Conservation (phyloP, 163 green algal genomes). For the Chloroidium sp. region DNA sequence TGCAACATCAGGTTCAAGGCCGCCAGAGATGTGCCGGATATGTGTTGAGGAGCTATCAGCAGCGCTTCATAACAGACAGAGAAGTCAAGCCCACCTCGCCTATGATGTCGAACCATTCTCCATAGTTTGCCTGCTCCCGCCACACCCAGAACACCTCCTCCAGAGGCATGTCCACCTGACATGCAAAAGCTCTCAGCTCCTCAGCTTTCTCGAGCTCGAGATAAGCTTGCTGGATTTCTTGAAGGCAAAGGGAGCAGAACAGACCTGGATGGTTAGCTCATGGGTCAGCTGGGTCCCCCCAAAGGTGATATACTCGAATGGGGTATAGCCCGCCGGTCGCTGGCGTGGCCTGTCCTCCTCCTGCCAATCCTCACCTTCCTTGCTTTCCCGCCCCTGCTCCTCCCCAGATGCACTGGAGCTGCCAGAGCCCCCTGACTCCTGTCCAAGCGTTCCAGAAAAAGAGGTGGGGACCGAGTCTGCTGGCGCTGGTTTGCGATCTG, state of each 20-base stretch:
- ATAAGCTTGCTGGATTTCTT: no score
- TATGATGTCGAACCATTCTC: slow-evolving; percentile 21
- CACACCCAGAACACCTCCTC: slow-evolving; percentile 31
- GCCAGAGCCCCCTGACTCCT: no score
- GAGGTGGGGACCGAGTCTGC: no score
- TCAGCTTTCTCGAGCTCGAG: no score
- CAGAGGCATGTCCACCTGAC: slow-evolving; percentile 25
- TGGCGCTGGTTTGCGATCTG: no score
- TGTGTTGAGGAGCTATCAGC: neutral
- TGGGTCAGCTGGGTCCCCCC: slow-evolving; percentile 25
- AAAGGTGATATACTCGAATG: slow-evolving; percentile 38
- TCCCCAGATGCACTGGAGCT: no score
- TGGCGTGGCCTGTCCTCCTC: neutral
- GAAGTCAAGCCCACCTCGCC: slow-evolving; percentile 5
- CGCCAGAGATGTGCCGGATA: neutral
- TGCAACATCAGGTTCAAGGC: neutral
- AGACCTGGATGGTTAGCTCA: slow-evolving; percentile 19
- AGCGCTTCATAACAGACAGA: neutral
- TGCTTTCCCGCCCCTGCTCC: no score
- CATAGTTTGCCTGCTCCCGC: slow-evolving; percentile 30
- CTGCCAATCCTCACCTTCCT: no score
- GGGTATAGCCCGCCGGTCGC: slow-evolving; percentile 27
- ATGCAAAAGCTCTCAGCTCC: neutral
- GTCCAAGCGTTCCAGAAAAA: no score
- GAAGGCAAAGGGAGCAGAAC: no score